These are phyloP conservation scores for Cryphonectria nitschkei DNA, from an alignment of 2,329 filamentous ascomycete species.

Conservation along the genomic window DNA sequence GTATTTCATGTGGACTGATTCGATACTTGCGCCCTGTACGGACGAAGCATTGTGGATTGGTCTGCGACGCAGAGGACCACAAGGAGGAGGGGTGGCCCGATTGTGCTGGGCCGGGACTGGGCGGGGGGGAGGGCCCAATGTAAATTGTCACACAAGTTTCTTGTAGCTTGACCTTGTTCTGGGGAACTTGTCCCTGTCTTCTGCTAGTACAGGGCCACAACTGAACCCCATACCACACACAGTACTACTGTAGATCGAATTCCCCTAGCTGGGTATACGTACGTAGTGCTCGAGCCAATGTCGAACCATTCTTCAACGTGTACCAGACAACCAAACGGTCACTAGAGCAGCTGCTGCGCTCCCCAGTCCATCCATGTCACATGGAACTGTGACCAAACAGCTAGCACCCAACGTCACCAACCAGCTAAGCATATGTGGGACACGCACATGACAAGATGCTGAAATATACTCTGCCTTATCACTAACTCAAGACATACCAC, in stretches of 20 bases:
- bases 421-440: not conserved
- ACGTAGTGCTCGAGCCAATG: too few species aligned
- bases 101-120: not conserved
- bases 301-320: too few species aligned
- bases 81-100: too few species aligned
- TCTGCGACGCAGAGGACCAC: not conserved
- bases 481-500: not conserved
- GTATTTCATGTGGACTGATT: not conserved
- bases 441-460: not conserved
- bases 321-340: not conserved
- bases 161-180: not conserved
- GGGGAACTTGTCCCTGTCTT: not conserved
- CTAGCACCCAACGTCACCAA: not conserved
- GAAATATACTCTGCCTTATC: not conserved
- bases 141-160: not conserved
- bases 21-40: not conserved
- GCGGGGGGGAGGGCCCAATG: not conserved
- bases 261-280: not conserved
- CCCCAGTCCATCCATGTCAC: not conserved
- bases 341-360: not conserved
- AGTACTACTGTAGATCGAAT: not conserved
- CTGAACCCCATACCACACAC: not conserved
- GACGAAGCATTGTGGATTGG: not conserved
- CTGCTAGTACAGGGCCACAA: not conserved
- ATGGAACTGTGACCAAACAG: not conserved